These are phyloP conservation scores for Sorghum bicolor DNA, from an alignment of 176 grass and related monocot species.

Conservation along the genomic window Sorghum_bicolor_NCBIv3 NC_012870.2:20708001-20708500, in stretches of 20 bases:
- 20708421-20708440: background rate
- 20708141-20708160: background rate
- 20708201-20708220: background rate
- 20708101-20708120: slow-evolving; percentile 13
- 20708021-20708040: background rate
- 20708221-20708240: background rate
- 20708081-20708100: background rate
- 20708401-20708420: background rate
- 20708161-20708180: background rate
- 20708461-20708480: background rate
- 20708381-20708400: background rate
- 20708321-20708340: background rate
- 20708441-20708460: background rate
- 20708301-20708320: background rate
- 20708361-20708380: background rate
- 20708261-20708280: background rate
- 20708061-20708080: slow-evolving; percentile 8
- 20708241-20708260: background rate
- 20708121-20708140: background rate
- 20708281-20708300: background rate
- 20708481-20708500: background rate
- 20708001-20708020: background rate
- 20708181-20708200: background rate
- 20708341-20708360: background rate
- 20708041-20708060: background rate